Percentiles rank a stretch among this genome's conserved stretches.
phyloP scores from a whole-genome alignment of 176 grass and related monocot species.

The Calamus simplicifolius region DNA sequence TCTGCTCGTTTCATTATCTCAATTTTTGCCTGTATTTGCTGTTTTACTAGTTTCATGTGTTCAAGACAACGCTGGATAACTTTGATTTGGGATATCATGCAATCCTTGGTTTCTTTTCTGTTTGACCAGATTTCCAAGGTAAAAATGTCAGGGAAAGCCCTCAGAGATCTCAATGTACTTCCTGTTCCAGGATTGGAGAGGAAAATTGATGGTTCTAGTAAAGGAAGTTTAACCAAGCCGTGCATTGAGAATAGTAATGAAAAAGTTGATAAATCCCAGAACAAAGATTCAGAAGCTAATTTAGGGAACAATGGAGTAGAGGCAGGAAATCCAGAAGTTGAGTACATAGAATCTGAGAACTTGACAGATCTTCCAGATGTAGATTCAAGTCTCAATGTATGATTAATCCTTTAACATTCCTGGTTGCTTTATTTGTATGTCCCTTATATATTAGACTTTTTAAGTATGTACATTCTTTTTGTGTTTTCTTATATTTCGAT shows the following conservation, averaged over 20 bases:
- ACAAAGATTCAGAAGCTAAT: constrained; percentile 1
- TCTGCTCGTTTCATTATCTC: no score
- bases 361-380: constrained; percentile 23
- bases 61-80: no score
- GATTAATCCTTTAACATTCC: neutral
- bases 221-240: constrained; percentile 1
- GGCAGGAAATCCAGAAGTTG: constrained; percentile 19
- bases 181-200: constrained; percentile 9
- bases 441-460: no score
- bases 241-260: constrained; percentile 1
- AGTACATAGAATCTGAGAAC: constrained; percentile 33
- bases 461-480: neutral
- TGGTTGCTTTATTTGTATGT: constrained; percentile 1
- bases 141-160: constrained; percentile 12
- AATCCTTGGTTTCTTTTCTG: no score
- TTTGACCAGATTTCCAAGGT: neutral
- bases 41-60: no score
- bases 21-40: no score
- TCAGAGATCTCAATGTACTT: constrained; percentile 14
- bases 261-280: no score
- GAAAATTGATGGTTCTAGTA: neutral
- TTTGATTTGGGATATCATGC: no score
- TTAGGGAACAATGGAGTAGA: constrained; percentile 16
- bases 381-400: constrained; percentile 24
- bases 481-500: neutral